A percentile compares a stretch with the other conserved stretches of the same genome.
phyloP scores from a whole-genome alignment of 345 rosid genomes.

The Euphorbia tirucalli region DNA sequence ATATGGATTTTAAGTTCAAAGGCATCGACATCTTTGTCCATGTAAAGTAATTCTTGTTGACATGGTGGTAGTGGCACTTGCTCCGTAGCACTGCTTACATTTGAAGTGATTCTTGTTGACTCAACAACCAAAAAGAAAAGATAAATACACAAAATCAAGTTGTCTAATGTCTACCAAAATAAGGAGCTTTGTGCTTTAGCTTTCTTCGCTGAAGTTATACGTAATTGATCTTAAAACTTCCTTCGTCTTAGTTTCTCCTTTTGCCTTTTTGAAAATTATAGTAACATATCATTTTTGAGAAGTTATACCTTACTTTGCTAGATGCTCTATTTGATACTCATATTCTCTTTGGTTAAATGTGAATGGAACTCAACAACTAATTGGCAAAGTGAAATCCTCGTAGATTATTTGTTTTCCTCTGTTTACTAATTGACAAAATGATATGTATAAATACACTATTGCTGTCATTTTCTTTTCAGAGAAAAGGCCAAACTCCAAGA shows the following conservation, averaged over 20 bases:
- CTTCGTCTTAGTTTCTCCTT: not conserved
- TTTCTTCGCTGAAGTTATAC: not conserved
- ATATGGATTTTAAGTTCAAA: not conserved
- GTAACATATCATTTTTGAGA: not conserved
- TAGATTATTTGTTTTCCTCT: not conserved
- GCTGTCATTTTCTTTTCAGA: constrained; percentile 30
- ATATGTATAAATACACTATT: not conserved
- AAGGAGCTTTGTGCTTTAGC: not conserved
- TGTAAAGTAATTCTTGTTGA: not conserved
- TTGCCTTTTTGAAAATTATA: not conserved
- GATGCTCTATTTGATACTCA: not conserved
- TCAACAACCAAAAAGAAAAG: too few species aligned
- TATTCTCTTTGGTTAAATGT: not conserved
- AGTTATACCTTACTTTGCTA: not conserved
- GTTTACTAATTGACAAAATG: not conserved
- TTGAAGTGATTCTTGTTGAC: too few species aligned
- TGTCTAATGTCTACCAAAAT: not conserved
- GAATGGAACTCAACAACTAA: not conserved
- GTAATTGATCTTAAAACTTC: not conserved
- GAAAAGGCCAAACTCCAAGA: constrained; percentile 63
- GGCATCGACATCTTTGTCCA: constrained; percentile 2
- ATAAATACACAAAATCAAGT: not conserved
- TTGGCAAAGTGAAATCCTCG: not conserved
- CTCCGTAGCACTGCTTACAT: not conserved
- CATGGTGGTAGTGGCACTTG: not conserved